A percentile compares a stretch with the other conserved stretches of the same genome.
phyloP scores from a whole-genome alignment of 495 filamentous ascomycete genomes.

The Pseudoneurospora amorphoporcata region DNA sequence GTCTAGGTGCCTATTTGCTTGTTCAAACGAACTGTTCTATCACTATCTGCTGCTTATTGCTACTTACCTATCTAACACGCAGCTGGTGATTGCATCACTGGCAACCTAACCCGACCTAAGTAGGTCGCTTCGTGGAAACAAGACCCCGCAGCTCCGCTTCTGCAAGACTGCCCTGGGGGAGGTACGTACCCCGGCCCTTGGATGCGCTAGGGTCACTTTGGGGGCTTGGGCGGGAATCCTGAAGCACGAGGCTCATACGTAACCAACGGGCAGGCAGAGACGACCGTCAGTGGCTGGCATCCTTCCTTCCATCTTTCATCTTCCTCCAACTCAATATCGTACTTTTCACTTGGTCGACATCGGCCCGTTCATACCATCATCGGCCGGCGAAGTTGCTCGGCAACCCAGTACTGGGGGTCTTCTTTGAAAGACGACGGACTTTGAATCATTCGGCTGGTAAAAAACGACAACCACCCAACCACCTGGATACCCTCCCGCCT shows the following conservation, averaged over 20 bases:
- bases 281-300: background rate
- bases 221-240: background rate
- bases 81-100: background rate
- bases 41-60: background rate
- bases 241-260: background rate
- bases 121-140: background rate
- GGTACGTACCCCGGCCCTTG: background rate
- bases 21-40: background rate
- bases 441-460: background rate
- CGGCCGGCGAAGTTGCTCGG: background rate
- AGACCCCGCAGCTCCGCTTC: background rate
- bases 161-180: background rate
- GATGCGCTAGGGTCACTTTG: background rate
- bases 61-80: background rate
- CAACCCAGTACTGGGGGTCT: background rate
- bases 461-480: background rate
- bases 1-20: no score
- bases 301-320: background rate
- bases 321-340: background rate
- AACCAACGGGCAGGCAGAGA: background rate
- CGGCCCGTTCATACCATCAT: background rate
- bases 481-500: background rate
- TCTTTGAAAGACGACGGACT: background rate
- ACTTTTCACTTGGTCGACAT: background rate
- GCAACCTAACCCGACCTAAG: no score